These are phyloP conservation scores for Phialophora chinensis DNA, from an alignment of 2,329 filamentous ascomycete species.

Conservation along the genomic window DNA sequence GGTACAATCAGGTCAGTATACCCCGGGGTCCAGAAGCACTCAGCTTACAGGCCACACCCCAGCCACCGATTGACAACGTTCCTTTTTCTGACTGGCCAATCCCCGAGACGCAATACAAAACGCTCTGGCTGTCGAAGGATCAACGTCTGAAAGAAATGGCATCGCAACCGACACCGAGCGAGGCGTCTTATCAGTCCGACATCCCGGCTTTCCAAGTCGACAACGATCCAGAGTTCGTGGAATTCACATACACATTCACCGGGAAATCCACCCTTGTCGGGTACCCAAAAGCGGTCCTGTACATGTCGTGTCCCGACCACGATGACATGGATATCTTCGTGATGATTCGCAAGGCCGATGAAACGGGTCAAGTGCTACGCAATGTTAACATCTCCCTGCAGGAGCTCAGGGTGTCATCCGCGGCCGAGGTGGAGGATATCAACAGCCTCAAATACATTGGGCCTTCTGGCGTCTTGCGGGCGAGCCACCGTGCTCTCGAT, in stretches of 20 bases:
- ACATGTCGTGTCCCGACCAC: slow-evolving; percentile 50
- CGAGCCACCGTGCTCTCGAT: slow-evolving; percentile 52
- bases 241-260: slow-evolving; percentile 51
- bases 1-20: slow-evolving; percentile 41
- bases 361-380: slow-evolving; percentile 50
- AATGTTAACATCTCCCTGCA: slow-evolving; percentile 53
- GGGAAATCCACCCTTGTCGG: slow-evolving; percentile 52
- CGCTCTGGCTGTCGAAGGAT: slow-evolving; percentile 42
- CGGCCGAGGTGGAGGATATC: slow-evolving; percentile 44
- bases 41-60: not conserved
- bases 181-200: slow-evolving; percentile 45
- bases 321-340: slow-evolving; percentile 56
- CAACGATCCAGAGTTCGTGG: slow-evolving; percentile 29
- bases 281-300: slow-evolving; percentile 54
- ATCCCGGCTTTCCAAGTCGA: slow-evolving; percentile 12
- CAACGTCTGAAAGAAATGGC: slow-evolving; percentile 18
- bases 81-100: slow-evolving; percentile 43
- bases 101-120: slow-evolving; percentile 27
- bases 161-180: not conserved
- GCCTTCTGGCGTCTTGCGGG: slow-evolving; percentile 52
- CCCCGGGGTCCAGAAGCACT: not conserved
- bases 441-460: slow-evolving; percentile 52
- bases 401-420: slow-evolving; percentile 43
- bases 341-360: slow-evolving; percentile 53
- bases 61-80: not conserved